Evolutionary conservation across 768 basidiomycete species (phyloP), one percentile per base, ranked within the genome.

Genomic region (Sarcodon aspratus): DNA sequence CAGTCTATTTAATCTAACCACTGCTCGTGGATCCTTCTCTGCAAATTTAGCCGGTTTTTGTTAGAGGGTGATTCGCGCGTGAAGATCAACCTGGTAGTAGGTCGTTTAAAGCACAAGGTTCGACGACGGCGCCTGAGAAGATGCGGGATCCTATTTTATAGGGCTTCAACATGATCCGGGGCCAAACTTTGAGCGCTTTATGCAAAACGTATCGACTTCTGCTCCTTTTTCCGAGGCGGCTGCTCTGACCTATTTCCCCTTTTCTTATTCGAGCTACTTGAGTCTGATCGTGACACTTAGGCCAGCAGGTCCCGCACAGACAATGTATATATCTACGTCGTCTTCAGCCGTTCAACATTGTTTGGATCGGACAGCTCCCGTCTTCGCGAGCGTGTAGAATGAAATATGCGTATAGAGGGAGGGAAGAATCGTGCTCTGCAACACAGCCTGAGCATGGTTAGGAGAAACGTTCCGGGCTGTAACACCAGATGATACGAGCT

Each of bases 291-390:
- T 95, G n/a, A 94, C 93, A 54, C 82, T 84, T 52, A 99, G 74
- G 6, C 96, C 95, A 0, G 95, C 95, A 0, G 95, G 95, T 3
- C 94, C 95, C 3, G 77, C 94, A 9, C 95, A 95, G 49, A 96
- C 93, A 59, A 99, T 97, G 63, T 91, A 95, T 33, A 98, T 92
- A 58, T 99, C 95, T 34, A 94, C 93, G 40, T 91, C 79, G 59
- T 98, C 96, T 38, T 82, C 76, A n/a, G 80, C 79, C 93, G 78
- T 54, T 96, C 88, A n/a, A 92, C 72, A n/a, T 62, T 65, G 12
- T 65, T 64, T 0, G 82, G 75, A 58, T 86, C 74, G 61, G 76
- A 73, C 7, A 49, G 52, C 33, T 69, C 69, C 50, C 71, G 53
- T 44, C 54, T 44, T 13, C 61, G 49, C 17, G 47, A 42, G 0